phyloP scores from a whole-genome alignment of 768 basidiomycete species.

The Tephrocybe sp. region DNA sequence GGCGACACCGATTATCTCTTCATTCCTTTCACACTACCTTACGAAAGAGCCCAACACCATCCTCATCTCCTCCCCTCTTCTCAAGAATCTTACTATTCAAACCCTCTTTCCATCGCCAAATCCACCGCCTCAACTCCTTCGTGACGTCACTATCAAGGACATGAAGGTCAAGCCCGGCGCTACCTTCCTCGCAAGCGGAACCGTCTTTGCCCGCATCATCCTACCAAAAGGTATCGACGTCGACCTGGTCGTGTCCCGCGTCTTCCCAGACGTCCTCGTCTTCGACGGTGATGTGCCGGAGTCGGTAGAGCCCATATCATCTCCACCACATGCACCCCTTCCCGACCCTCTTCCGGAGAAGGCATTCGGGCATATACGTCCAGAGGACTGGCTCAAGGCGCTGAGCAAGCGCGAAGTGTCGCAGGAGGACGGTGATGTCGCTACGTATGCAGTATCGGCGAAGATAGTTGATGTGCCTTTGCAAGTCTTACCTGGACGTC shows the following conservation, averaged over 20 bases:
- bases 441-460: slow-evolving; percentile 58
- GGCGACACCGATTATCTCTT: slow-evolving; percentile 45
- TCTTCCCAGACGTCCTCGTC: slow-evolving; percentile 75
- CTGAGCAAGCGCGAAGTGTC: slow-evolving; percentile 37
- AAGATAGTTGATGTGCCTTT: slow-evolving; percentile 72
- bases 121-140: slow-evolving; percentile 63
- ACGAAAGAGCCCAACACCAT: slow-evolving; percentile 56
- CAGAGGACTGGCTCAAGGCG: slow-evolving; percentile 63
- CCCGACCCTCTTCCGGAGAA: slow-evolving; percentile 66
- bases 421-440: slow-evolving; percentile 43
- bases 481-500: slow-evolving; percentile 73
- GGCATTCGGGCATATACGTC: slow-evolving; percentile 76
- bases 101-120: slow-evolving; percentile 64
- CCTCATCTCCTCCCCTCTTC: slow-evolving; percentile 51
- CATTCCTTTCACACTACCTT: slow-evolving; percentile 64
- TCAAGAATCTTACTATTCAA: slow-evolving; percentile 44
- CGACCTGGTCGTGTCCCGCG: slow-evolving; percentile 55
- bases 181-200: slow-evolving; percentile 65
- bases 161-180: slow-evolving; percentile 66
- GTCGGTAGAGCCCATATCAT: slow-evolving; percentile 10
- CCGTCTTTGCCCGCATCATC: slow-evolving; percentile 60
- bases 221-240: slow-evolving; percentile 70
- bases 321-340: slow-evolving; percentile 39
- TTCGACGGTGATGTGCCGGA: slow-evolving; percentile 69
- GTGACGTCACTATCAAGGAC: slow-evolving; percentile 68